Evolutionary conservation across 768 basidiomycete genomes (phyloP), one percentile per base, ranked within the genome.

Genomic region (Dentipellis fragilis): DNA sequence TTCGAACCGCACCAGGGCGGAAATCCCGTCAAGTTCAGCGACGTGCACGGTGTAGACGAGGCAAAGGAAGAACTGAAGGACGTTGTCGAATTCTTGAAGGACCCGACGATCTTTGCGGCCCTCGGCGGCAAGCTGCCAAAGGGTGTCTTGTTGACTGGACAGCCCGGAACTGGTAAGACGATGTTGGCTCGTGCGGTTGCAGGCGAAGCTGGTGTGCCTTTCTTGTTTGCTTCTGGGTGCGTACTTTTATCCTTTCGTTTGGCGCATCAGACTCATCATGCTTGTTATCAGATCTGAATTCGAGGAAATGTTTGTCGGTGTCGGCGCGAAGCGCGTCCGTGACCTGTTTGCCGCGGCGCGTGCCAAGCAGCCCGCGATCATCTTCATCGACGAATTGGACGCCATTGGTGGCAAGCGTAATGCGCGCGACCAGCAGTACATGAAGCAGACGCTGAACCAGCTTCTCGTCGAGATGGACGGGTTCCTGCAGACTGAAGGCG

Each of bases 1-100:
- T 97, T 93, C 64, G 86, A 93, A 62, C 87, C 91, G 7, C 71
- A 79, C 3, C 79, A 87, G 66, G 89, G 85, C 34, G 90, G 89
- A 63, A 75, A 62, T 34, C 61, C 81, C 1, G 87, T 94, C 69
- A 93, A 81, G 64, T 98, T 99, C 66, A 84, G 81, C 59, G 96
- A 99, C 69, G 93, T 99, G 5, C 94, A 98, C 61, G 96, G 96
- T 34, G 88, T 95, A 23, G 96, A 98, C 62, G 96, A 99, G 70
- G 96, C 89, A 37, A 98, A 98, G 71, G 83, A 87, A 66, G 93
- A 94, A 76, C 77, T 97, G 35, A 83, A 89, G 76, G 95, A 97
- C 66, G 83, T 97, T 40, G 93, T 97, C 49, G 88, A 89, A 61
- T 99, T 97, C 75, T 72, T 99, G 57, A 94, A 90, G 68, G 91